Evolutionary conservation across 2,329 filamentous ascomycete genomes (phyloP).

Genomic region (Gremmenia infestans): DNA sequence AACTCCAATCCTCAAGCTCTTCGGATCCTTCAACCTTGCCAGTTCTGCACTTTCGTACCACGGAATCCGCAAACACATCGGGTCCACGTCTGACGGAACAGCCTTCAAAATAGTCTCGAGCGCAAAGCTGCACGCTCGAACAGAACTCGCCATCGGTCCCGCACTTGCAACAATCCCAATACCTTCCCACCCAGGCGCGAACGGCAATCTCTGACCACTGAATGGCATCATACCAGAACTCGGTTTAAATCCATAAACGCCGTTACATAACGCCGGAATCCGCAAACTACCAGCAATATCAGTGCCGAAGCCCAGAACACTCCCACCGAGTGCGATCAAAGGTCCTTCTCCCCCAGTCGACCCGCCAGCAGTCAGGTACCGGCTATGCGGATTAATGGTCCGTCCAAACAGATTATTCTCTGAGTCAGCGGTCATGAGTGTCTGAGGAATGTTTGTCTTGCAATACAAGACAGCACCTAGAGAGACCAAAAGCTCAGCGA

Average conservation of each 20-base stretch:
- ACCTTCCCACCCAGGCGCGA: conserved; percentile 49
- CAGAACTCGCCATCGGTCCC: conserved; percentile 37
- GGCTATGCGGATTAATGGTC: conserved; percentile 56
- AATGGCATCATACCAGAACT: conserved; percentile 36
- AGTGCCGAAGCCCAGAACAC: conserved; percentile 53
- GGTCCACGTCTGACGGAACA: neutral
- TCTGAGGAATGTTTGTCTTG: conserved; percentile 65
- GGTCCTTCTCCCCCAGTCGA: conserved; percentile 62
- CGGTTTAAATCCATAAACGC: conserved; percentile 47
- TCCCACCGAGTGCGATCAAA: conserved; percentile 52
- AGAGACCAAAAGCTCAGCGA: conserved; percentile 53
- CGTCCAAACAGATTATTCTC: conserved; percentile 59
- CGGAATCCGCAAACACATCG: neutral
- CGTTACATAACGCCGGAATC: conserved; percentile 44
- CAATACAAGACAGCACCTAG: conserved; percentile 63
- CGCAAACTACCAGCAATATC: conserved; percentile 50
- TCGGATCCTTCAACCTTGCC: conserved; percentile 2
- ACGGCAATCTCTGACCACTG: conserved; percentile 40
- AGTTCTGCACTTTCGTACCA: conserved; percentile 18
- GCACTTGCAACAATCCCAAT: conserved; percentile 42
- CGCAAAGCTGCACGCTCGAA: conserved; percentile 5
- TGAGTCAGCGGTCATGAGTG: conserved; percentile 49
- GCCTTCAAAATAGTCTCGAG: conserved; percentile 5
- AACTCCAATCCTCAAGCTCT: conserved; percentile 29
- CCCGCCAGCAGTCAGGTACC: conserved; percentile 54